These are phyloP conservation scores for Dioscorea cayenensis DNA, from an alignment of 116 monocot species.

Conservation along the genomic window DNA sequence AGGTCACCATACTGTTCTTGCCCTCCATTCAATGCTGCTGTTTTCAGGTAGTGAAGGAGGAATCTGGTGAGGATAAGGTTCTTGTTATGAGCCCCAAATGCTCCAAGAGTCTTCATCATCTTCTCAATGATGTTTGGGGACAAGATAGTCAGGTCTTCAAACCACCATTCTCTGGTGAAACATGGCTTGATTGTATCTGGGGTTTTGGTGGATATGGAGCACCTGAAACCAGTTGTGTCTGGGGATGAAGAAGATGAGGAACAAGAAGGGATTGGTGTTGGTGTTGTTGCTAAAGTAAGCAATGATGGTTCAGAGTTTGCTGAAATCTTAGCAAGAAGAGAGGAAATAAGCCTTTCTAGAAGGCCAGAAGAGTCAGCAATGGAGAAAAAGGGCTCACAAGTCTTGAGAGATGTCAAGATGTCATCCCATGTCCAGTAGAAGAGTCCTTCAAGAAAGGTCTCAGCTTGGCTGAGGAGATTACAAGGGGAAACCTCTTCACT, in stretches of 20 bases:
- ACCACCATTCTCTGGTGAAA: constrained; percentile 78
- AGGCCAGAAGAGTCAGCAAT: constrained; percentile 59
- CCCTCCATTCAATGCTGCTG: constrained; percentile 11
- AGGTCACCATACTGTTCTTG: constrained; percentile 23
- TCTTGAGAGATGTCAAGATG: constrained; percentile 48
- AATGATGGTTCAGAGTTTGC: constrained; percentile 42
- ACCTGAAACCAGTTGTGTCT: constrained; percentile 21
- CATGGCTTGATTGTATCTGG: constrained; percentile 39
- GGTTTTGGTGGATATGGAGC: constrained; percentile 40
- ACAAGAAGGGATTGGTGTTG: constrained; percentile 22
- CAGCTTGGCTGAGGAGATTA: constrained; percentile 57
- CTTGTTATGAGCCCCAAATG: constrained; percentile 59
- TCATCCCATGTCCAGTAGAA: constrained; percentile 88
- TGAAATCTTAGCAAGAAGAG: constrained; percentile 64
- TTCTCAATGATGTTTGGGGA: constrained; percentile 53
- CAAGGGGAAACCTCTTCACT: constrained; percentile 47
- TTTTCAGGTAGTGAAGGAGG: constrained; percentile 74
- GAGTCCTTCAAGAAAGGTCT: constrained; percentile 67
- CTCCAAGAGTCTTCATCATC: constrained; percentile 37
- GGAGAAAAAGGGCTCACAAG: constrained; percentile 49
- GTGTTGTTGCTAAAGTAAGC: background rate
- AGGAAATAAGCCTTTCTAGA: constrained; percentile 46
- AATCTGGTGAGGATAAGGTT: constrained; percentile 75
- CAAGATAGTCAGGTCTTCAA: constrained; percentile 55
- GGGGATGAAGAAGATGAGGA: constrained; percentile 61